Evolutionary conservation across 139 green algal genomes (phyloP).

Genomic region (Pleodorina starrii): DNA sequence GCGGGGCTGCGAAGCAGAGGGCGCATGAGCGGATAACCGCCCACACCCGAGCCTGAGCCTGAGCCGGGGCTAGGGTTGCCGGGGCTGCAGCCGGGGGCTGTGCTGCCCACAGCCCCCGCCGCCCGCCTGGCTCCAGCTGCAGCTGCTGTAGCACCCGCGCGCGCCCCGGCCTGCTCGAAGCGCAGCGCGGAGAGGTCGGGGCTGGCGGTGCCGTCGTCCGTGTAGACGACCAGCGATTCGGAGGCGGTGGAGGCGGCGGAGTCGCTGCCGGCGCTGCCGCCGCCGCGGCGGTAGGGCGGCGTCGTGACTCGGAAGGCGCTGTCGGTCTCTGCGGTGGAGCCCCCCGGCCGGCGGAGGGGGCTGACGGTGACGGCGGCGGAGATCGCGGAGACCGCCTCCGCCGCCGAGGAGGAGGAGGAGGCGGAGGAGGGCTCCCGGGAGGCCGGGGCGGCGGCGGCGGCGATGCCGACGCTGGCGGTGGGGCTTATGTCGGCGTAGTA

Average conservation of each 20-base stretch:
- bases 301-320: not conserved
- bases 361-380: not conserved
- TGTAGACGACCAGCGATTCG: not conserved
- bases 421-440: too few relatives aligned
- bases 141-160: not conserved
- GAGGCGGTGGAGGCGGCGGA: too few relatives aligned
- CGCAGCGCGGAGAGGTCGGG: not conserved
- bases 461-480: not conserved
- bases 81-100: too few relatives aligned
- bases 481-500: not conserved
- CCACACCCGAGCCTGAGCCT: too few relatives aligned
- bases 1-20: not conserved
- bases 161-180: not conserved
- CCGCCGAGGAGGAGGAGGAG: too few relatives aligned
- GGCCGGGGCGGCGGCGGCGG: not conserved
- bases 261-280: not conserved
- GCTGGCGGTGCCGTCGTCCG: conserved; percentile 30
- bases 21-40: not conserved
- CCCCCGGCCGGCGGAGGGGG: too few relatives aligned
- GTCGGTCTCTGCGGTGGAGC: not conserved
- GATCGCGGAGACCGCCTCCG: too few relatives aligned
- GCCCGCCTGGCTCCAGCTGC: not conserved
- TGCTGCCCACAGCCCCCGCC: not conserved
- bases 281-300: not conserved
- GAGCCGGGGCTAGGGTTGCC: too few relatives aligned